phyloP scores from a whole-genome alignment of 768 basidiomycete species.

The Auricularia heimuer region DNA sequence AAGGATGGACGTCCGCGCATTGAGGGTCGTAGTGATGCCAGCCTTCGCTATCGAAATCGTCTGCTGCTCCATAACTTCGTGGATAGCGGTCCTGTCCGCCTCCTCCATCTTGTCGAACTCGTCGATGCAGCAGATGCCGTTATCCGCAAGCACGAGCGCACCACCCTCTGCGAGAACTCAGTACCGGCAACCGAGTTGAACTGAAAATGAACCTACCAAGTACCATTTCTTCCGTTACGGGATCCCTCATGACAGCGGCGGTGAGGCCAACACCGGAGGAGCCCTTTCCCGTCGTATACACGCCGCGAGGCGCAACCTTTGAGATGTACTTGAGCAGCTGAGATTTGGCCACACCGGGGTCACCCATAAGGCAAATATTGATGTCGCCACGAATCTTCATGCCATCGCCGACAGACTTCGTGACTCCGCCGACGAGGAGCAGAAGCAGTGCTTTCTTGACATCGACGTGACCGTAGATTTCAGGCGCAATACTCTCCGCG shows the following conservation, averaged over 20 bases:
- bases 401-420: constrained; percentile 90
- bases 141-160: constrained; percentile 96
- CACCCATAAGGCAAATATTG: constrained; percentile 98
- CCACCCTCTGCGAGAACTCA: constrained; percentile 70
- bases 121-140: constrained; percentile 98
- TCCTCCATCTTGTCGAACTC: constrained; percentile 99
- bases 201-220: constrained; percentile 50
- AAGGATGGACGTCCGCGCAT: constrained; percentile 93
- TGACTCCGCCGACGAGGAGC: constrained; percentile 90
- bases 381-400: constrained; percentile 98
- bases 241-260: constrained; percentile 98
- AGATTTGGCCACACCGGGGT: constrained; percentile 98
- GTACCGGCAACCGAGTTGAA: constrained; percentile 4
- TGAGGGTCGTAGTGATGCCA: constrained; percentile 95
- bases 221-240: constrained; percentile 99
- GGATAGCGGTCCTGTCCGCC: constrained; percentile 91
- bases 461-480: constrained; percentile 95
- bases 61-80: constrained; percentile 99
- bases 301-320: constrained; percentile 93
- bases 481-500: constrained; percentile 91
- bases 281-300: constrained; percentile 97
- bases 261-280: constrained; percentile 98
- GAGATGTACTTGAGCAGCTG: constrained; percentile 97
- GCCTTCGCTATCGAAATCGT: constrained; percentile 99
- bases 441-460: constrained; percentile 94